Conservation (phyloP, 805 yeast genomes). For the Cephaloascus fragrans region DNA sequence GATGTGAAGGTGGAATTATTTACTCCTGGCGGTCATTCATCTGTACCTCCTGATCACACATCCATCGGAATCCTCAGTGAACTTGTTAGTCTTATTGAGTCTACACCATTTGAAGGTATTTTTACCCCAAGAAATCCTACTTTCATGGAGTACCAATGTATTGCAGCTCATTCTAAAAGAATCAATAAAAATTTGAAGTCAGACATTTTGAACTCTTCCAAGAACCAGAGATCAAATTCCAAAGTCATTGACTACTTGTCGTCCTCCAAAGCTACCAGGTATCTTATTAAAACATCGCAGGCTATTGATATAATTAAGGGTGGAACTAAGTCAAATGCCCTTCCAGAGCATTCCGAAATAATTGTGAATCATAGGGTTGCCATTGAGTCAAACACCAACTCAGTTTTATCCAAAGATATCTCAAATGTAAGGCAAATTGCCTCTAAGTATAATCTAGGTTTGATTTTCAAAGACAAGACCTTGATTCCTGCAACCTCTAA, state of each 20-base stretch:
- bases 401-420: conserved; percentile 26
- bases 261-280: conserved; percentile 16
- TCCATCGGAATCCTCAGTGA: conserved; percentile 18
- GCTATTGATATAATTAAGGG: conserved; percentile 61
- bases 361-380: conserved; percentile 57
- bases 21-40: conserved; percentile 20
- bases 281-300: conserved; percentile 50
- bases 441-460: conserved; percentile 35
- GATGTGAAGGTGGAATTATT: conserved; percentile 8
- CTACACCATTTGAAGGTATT: conserved; percentile 10
- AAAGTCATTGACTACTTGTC: conserved; percentile 19
- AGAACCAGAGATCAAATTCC: conserved; percentile 21
- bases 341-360: conserved; percentile 54
- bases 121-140: conserved; percentile 16
- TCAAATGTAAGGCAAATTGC: conserved; percentile 31
- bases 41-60: conserved; percentile 19
- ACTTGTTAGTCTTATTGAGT: conserved; percentile 11
- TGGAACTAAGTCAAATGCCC: conserved; percentile 68
- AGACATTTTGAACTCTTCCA: conserved; percentile 23
- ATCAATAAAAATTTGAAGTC: conserved; percentile 13
- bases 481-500: conserved; percentile 13
- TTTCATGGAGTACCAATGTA: conserved; percentile 16
- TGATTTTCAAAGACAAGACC: conserved; percentile 23
- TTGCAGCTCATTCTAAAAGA: conserved; percentile 16
- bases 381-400: conserved; percentile 39